phyloP scores from a whole-genome alignment of 768 basidiomycete species.

The Podaxis sp. region DNA sequence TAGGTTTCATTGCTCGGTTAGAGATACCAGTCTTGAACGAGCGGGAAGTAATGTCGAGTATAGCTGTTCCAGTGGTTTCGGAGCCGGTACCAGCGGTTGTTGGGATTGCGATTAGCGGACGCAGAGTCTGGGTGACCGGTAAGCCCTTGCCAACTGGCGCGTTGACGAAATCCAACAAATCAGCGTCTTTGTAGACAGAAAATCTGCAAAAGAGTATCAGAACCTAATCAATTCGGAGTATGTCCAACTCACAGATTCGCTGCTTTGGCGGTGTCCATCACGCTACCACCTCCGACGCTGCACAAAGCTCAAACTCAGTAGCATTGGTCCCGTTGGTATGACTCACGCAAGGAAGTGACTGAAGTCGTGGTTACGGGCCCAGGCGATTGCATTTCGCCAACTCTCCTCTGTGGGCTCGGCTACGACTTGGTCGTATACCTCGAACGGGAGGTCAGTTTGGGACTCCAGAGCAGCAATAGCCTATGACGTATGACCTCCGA shows the following conservation, averaged over 20 bases:
- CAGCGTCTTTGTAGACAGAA: conserved; percentile 87
- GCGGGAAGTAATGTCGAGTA: conserved; percentile 88
- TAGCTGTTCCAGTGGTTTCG: conserved; percentile 94
- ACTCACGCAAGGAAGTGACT: conserved; percentile 90
- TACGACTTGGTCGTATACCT: conserved; percentile 78
- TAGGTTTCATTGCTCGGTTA: conserved; percentile 86
- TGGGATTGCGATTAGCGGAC: conserved; percentile 83
- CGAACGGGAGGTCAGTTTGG: conserved; percentile 74
- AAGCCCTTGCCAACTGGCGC: conserved; percentile 93
- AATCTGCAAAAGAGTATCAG: conserved; percentile 49
- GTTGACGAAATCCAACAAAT: conserved; percentile 96
- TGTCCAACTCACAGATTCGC: conserved; percentile 71
- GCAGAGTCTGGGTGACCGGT: conserved; percentile 71
- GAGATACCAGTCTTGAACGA: conserved; percentile 98
- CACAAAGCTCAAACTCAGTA: conserved; percentile 8
- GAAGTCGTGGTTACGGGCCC: conserved; percentile 84
- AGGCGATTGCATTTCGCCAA: conserved; percentile 85
- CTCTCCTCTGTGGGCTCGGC: conserved; percentile 92
- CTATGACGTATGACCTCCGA: conserved; percentile 33
- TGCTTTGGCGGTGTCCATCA: conserved; percentile 94
- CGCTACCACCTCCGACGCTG: conserved; percentile 90
- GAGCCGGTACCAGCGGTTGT: conserved; percentile 85
- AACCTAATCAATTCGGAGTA: background rate
- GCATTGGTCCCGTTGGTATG: background rate
- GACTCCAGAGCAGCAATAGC: conserved; percentile 78